A percentile compares a stretch with the other conserved stretches of the same genome.
phyloP scores from a whole-genome alignment of 176 grass and related monocot genomes.

The Hsuehochloa calcarea region DNA sequence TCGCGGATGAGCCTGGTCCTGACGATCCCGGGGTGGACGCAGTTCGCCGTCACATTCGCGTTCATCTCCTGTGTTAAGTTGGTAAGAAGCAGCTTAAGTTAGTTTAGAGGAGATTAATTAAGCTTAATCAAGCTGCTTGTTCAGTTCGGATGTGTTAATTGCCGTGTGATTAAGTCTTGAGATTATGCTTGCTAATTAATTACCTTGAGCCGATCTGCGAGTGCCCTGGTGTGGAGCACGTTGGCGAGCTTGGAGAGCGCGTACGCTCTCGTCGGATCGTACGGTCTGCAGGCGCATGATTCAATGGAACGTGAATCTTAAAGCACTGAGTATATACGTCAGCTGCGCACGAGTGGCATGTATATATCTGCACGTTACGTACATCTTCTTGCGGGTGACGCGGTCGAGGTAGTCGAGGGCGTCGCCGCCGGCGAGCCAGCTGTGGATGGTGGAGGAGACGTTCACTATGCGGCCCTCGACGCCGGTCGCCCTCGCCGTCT shows the following conservation, averaged over 20 bases:
- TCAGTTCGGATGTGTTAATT: neutral
- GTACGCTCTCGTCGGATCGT: conserved; percentile 86
- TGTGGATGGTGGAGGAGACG: conserved; percentile 82
- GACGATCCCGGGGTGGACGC: conserved; percentile 97
- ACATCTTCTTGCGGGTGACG: conserved; percentile 76
- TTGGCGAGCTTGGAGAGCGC: conserved; percentile 95
- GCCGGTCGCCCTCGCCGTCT: conserved; percentile 66
- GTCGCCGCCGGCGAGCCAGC: conserved; percentile 87
- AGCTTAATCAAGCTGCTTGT: neutral
- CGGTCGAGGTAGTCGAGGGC: conserved; percentile 70
- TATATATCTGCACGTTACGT: neutral
- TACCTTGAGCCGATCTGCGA: conserved; percentile 56
- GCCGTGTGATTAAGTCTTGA: neutral
- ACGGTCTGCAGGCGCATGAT: conserved; percentile 46
- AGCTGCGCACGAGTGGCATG: neutral
- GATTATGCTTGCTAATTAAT: neutral
- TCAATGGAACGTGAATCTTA: conserved; percentile 5
- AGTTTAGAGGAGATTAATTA: neutral
- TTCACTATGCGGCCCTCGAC: conserved; percentile 85
- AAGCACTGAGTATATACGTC: neutral
- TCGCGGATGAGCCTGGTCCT: conserved; percentile 89
- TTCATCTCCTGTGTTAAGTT: conserved; percentile 44
- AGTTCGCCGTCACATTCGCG: conserved; percentile 82
- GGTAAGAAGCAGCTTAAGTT: neutral
- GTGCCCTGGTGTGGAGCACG: conserved; percentile 79